Base-by-base conservation (phyloP, 2,329 filamentous ascomycete species). In the Exophiala aquamarina region DNA sequence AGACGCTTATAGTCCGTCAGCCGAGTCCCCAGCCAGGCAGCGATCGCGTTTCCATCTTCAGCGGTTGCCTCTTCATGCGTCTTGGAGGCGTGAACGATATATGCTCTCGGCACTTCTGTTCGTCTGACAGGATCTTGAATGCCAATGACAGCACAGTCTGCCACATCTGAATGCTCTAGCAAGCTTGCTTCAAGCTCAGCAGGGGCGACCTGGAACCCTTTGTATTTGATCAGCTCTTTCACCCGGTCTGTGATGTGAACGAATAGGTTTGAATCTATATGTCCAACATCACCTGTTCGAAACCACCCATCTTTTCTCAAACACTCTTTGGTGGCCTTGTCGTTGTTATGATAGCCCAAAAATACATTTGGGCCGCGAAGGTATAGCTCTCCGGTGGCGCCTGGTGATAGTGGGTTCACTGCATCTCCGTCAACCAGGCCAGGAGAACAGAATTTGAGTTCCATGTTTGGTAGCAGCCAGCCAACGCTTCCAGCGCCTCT, bases 221-320 rank as follows among this genome's bases (percentile, higher is more conserved):
- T 85, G 65, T 79, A 85, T 66, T 86, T 81, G 62, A 75, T 76
- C 29, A 72, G 64, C 52, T 71, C 74, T 71, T 88, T 89, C 26
- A 89, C 74, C 5, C 90, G 84, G 63, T 95, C 91, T 1, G 90
- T 94, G 63, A 95, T 91, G 71, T 83, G 95, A 60, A 94, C 87
- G 62, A 94, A 87, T 15, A 86, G 87, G 39, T 86, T 76, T 36
- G 77, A 71, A 61, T 94, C 87, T 59, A 87, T 79, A 55, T 87
- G 83, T 4, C 88, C 87, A 18, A 95, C 82, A 60, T 95, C 90
- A 2, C 90, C 91, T 0, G 90, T 95, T 66, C 84, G 90, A 75
- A 94, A 95, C 74, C 83, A 95, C 1, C 89, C 89, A 55, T 93
- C 88, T 1, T 59, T 52, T 1, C 77, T 78, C 29, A 77, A 58